Evolutionary conservation across 768 basidiomycete species (phyloP).

Genomic region (Suillus placidus): DNA sequence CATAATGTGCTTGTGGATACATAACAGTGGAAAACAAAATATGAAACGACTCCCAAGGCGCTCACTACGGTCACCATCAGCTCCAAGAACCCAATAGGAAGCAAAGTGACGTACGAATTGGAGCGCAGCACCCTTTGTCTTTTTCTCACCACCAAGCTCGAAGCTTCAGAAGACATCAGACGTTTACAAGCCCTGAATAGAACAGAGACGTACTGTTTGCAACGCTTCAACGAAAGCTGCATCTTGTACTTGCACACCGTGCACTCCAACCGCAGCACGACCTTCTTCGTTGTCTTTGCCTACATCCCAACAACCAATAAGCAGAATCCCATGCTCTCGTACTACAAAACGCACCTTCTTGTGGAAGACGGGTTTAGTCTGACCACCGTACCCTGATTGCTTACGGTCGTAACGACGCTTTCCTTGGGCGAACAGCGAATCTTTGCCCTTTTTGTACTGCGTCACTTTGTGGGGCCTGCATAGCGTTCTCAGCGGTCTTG

Average conservation of each 20-base stretch:
- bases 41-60: conserved; percentile 16
- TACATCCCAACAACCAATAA: conserved; percentile 31
- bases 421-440: conserved; percentile 96
- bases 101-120: conserved; percentile 71
- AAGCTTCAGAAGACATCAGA: conserved; percentile 56
- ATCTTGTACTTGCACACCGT: conserved; percentile 99
- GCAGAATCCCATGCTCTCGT: neutral
- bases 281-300: conserved; percentile 99
- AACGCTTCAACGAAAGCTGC: conserved; percentile 94
- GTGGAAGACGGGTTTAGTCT: conserved; percentile 99
- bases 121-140: conserved; percentile 97
- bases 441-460: conserved; percentile 99
- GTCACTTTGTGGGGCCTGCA: conserved; percentile 97
- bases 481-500: conserved; percentile 7
- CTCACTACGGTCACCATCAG: conserved; percentile 20
- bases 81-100: neutral
- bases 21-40: conserved; percentile 24
- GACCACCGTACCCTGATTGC: conserved; percentile 99
- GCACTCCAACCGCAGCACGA: conserved; percentile 97
- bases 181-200: neutral
- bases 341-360: conserved; percentile 72
- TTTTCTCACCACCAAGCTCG: conserved; percentile 99
- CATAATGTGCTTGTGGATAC: conserved; percentile 28
- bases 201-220: conserved; percentile 85
- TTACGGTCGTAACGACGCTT: conserved; percentile 99